These are phyloP conservation scores for Calonectria pauciramosa DNA, from an alignment of 2,329 filamentous ascomycete genomes.

Conservation along the genomic window DNA sequence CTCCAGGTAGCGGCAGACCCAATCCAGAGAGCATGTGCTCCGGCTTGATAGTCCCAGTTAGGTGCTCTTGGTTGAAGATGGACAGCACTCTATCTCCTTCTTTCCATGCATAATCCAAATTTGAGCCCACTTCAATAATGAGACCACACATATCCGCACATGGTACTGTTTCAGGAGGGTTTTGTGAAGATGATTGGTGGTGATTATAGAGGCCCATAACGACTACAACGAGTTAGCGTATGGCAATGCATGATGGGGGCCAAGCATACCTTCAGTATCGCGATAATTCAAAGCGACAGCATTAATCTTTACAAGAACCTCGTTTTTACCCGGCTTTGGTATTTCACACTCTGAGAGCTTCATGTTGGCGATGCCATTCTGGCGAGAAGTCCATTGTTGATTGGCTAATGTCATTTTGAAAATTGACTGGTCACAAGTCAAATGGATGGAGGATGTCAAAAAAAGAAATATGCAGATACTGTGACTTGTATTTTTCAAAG, in stretches of 20 bases:
- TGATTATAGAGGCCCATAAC: slow-evolving; percentile 76
- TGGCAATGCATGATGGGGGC: too few species aligned
- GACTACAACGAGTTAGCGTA: slow-evolving; percentile 60
- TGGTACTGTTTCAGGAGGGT: slow-evolving; percentile 65
- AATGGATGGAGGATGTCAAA: background rate
- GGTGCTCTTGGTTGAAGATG: slow-evolving; percentile 71
- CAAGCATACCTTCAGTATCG: slow-evolving; percentile 63
- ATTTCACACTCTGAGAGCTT: slow-evolving; percentile 58
- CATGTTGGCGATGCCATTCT: slow-evolving; percentile 70
- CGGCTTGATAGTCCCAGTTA: slow-evolving; percentile 70
- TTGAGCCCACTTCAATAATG: slow-evolving; percentile 58
- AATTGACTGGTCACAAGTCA: background rate
- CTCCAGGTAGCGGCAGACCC: slow-evolving; percentile 71
- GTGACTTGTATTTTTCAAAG: background rate
- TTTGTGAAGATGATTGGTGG: slow-evolving; percentile 65
- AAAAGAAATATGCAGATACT: background rate
- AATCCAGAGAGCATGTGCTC: slow-evolving; percentile 69
- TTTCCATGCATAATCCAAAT: slow-evolving; percentile 55
- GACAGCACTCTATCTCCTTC: slow-evolving; percentile 75
- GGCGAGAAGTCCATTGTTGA: slow-evolving; percentile 68
- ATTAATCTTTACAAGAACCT: slow-evolving; percentile 64
- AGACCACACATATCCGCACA: slow-evolving; percentile 80
- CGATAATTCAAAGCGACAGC: slow-evolving; percentile 64
- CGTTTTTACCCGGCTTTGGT: slow-evolving; percentile 63
- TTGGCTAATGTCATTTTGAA: slow-evolving; percentile 32